Conservation (phyloP, 768 basidiomycete genomes). For the Mycena rebaudengoi region DNA sequence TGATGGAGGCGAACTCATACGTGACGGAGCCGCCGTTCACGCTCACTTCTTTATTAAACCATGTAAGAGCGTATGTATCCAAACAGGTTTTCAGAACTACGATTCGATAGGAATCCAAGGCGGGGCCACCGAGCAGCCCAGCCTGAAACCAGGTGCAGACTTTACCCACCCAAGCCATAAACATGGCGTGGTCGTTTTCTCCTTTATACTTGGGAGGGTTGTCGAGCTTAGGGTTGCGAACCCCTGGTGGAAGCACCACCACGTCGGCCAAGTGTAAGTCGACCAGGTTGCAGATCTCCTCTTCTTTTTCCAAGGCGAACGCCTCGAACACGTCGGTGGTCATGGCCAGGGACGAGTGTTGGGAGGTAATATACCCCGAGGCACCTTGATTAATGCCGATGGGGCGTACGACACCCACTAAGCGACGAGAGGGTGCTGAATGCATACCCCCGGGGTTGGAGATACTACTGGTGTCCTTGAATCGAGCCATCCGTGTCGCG, state of each 20-base stretch:
- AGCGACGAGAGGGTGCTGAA: neutral
- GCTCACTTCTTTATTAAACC: neutral
- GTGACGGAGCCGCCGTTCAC: neutral
- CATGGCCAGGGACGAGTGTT: too few species aligned
- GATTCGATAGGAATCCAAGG: neutral
- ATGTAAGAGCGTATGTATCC: neutral
- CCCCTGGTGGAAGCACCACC: neutral
- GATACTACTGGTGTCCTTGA: neutral
- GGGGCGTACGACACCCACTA: neutral
- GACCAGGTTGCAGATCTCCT: neutral
- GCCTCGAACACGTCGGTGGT: neutral
- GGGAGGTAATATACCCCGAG: neutral
- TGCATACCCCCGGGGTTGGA: neutral
- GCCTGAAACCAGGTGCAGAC: neutral
- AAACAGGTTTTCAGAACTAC: neutral
- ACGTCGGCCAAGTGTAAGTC: neutral
- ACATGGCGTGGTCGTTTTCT: neutral
- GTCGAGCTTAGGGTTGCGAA: neutral
- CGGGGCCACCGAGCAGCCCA: neutral
- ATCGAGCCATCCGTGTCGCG: neutral
- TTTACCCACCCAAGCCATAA: neutral
- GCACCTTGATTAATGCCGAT: neutral
- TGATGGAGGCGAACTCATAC: neutral
- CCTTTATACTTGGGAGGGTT: neutral
- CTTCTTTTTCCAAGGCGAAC: neutral